phyloP scores from a whole-genome alignment of 2,329 filamentous ascomycete genomes.

The Pestalotiopsis sp. region DNA sequence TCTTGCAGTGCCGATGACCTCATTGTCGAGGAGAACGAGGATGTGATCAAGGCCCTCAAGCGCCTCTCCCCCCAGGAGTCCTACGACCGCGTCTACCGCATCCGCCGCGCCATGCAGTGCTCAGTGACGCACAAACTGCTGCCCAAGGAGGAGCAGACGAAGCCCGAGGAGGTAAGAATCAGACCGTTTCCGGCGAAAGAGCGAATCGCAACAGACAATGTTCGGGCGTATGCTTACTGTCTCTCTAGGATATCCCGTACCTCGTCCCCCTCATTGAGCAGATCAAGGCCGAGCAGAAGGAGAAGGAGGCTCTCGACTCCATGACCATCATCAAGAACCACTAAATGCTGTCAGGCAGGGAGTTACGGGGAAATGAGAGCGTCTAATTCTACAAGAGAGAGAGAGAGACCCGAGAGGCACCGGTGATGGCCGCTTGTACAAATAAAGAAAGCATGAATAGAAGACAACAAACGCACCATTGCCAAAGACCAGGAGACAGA shows the following conservation, averaged over 20 bases:
- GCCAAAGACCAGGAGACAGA: not conserved
- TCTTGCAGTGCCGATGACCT: conserved; percentile 84
- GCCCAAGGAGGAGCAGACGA: conserved; percentile 63
- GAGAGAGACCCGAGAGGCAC: not conserved
- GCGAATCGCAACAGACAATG: not conserved
- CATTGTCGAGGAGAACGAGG: conserved; percentile 88
- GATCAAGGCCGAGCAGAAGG: conserved; percentile 46
- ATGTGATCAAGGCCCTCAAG: conserved; percentile 84
- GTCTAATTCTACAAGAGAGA: not conserved
- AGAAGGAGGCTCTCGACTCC: conserved; percentile 49
- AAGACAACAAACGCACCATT: conserved; percentile 22
- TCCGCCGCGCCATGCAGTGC: conserved; percentile 89
- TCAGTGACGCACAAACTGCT: conserved; percentile 66
- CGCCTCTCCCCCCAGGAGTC: conserved; percentile 86
- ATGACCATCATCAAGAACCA: conserved; percentile 30
- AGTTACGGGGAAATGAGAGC: conserved; percentile 12
- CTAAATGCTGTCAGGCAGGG: conserved; percentile 12
- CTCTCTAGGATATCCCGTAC: conserved; percentile 50
- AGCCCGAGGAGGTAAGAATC: conserved; percentile 50
- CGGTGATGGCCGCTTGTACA: conserved; percentile 21
- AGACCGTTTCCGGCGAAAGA: not conserved
- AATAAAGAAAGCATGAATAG: conserved; percentile 21
- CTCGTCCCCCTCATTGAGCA: conserved; percentile 54
- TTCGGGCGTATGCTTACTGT: not conserved
- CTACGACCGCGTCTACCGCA: conserved; percentile 96